Base-by-base conservation (phyloP, 306 rosid genomes). In the Macrotyloma uniflorum region DNA sequence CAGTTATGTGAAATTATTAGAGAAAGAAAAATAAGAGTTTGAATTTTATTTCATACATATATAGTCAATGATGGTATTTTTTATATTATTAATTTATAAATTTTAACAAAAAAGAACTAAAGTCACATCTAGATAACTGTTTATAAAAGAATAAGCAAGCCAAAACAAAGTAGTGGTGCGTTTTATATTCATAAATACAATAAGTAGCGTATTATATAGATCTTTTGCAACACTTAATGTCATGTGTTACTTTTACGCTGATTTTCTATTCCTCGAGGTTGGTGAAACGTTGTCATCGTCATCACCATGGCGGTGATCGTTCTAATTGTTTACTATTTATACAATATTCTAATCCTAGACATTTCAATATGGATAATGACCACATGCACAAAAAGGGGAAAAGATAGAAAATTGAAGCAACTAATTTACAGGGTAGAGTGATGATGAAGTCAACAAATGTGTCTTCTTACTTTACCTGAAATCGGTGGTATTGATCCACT, bases 401-500 rank as follows among this genome's bases (percentile, higher is more conserved):
- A 3, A 26, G 11, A 24, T 15, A 69, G 24, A 78, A 67, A 45
- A 47, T 46, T 63, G 35, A 61, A 62, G 53, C 54, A 79, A 79
- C 50, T n/a, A 45, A 67, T 62, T 28, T 72, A n/a, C n/a, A n/a
- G 45, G 20, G 1, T 32, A 72, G 54, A 59, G 79, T 59, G 59
- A 76, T n/a, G 50, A 54, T 73, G 30, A 79, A 77, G 79, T 54
- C 59, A 62, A 33, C 47, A 78, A 54, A 76, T 14, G 65, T 78
- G 54, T 65, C 8, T 16, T 35, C 38, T 7, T 12, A 24, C 3
- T 77, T 83, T 72, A 94, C 98, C 98, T 94, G 63, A 82, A 91
- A 91, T 78, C 98, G 88, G 85, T 94, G 98, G 86, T 94, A 94
- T 75, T 94, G 98, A 86, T 94, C 98, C 66, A 94, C 98, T 10